Evolutionary conservation across 805 yeast species (phyloP).

Genomic region (Spathaspora passalidarum): DNA sequence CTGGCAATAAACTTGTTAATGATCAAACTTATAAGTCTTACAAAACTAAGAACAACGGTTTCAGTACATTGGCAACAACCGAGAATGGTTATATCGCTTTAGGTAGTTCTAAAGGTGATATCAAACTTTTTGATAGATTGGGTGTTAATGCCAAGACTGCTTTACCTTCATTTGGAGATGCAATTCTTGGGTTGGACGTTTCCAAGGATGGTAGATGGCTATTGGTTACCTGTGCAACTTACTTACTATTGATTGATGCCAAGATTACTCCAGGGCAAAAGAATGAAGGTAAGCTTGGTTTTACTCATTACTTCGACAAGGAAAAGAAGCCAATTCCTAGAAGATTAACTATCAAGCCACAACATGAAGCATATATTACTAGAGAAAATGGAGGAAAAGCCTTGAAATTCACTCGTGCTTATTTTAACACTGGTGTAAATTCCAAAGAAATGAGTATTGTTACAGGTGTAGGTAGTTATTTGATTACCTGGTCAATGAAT

Average conservation of each 20-base stretch:
- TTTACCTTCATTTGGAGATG: conserved; percentile 81
- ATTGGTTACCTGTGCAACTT: conserved; percentile 73
- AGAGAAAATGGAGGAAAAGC: conserved; percentile 45
- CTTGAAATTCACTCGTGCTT: conserved; percentile 65
- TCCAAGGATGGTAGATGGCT: conserved; percentile 81
- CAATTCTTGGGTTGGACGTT: conserved; percentile 62
- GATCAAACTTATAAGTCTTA: conserved; percentile 39
- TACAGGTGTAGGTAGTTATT: conserved; percentile 78
- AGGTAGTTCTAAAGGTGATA: conserved; percentile 72
- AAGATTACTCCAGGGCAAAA: conserved; percentile 56
- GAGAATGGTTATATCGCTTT: conserved; percentile 72
- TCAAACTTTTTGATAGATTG: conserved; percentile 66
- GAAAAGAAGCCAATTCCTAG: conserved; percentile 68
- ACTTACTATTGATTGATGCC: conserved; percentile 67
- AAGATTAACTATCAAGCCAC: conserved; percentile 65
- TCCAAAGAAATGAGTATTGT: conserved; percentile 68
- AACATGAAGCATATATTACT: conserved; percentile 63
- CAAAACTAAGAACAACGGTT: conserved; percentile 48
- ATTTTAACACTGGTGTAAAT: conserved; percentile 69
- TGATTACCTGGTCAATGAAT: conserved; percentile 74
- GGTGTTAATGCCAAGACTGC: conserved; percentile 77
- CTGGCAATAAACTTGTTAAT: conserved; percentile 55
- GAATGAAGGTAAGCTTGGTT: conserved; percentile 60
- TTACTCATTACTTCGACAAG: conserved; percentile 58
- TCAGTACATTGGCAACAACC: conserved; percentile 66